A percentile compares a stretch with the other conserved stretches of the same genome.
Evolutionary conservation across 306 rosid genomes (phyloP).

Genomic region (Myrica gale): DNA sequence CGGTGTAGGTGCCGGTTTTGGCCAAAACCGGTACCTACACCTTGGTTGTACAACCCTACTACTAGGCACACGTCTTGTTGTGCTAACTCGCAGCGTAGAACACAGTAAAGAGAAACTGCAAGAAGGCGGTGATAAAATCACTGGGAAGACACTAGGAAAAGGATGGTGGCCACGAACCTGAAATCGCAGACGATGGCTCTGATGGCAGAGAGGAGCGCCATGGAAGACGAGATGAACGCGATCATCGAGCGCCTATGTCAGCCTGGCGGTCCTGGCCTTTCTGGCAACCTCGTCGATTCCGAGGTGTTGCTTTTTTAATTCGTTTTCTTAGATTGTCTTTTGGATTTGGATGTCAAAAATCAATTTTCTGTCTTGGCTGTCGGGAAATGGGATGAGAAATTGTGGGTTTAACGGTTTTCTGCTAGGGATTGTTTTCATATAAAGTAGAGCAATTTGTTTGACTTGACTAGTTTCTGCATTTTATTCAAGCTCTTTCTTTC

Average conservation of each 20-base stretch:
- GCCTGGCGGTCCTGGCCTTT: slow-evolving; percentile 80
- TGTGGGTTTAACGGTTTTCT: not conserved
- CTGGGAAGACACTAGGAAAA: not conserved
- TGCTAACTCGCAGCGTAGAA: not conserved
- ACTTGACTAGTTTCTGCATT: not conserved
- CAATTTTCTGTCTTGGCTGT: too few relatives aligned
- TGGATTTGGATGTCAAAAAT: too few relatives aligned
- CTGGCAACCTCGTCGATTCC: slow-evolving; percentile 65
- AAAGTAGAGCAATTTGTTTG: not conserved
- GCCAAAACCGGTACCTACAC: too few relatives aligned
- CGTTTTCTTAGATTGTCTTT: not conserved
- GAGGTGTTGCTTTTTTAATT: slow-evolving; percentile 37
- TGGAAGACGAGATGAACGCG: slow-evolving; percentile 76
- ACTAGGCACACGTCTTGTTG: too few relatives aligned
- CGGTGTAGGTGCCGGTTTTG: too few relatives aligned
- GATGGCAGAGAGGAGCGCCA: slow-evolving; percentile 59
- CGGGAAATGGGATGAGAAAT: not conserved
- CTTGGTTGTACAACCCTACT: too few relatives aligned
- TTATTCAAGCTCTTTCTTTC: too few relatives aligned
- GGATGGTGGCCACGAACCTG: slow-evolving; percentile 78
- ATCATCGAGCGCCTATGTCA: slow-evolving; percentile 68
- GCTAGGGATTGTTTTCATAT: too few relatives aligned
- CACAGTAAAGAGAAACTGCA: too few relatives aligned
- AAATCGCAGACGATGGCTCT: slow-evolving; percentile 66
- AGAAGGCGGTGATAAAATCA: not conserved